Evolutionary conservation across 371 early-diverging fungal genomes (phyloP).

Genomic region (Blakeslea trispora): DNA sequence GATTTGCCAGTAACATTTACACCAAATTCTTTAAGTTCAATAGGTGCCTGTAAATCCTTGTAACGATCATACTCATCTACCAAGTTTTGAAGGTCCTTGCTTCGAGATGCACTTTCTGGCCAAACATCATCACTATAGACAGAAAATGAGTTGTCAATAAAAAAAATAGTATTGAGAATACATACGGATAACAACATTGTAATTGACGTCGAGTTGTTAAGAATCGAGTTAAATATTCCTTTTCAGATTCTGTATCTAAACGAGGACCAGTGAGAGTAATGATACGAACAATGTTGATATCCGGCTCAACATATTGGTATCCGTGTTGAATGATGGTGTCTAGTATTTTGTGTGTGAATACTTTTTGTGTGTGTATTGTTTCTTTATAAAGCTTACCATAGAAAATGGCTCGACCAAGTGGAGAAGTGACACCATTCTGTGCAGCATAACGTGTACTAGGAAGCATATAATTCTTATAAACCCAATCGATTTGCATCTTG

Average conservation of each 20-base stretch:
- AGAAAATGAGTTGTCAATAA: too few species aligned
- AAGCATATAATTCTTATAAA: conserved; percentile 31
- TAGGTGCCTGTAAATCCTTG: conserved; percentile 16
- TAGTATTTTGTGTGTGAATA: too few species aligned
- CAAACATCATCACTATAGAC: conserved; percentile 38
- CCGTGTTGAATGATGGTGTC: conserved; percentile 50
- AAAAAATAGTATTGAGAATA: not conserved
- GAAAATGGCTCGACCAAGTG: conserved; percentile 44
- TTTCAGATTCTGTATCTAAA: conserved; percentile 23
- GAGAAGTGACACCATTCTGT: conserved; percentile 23
- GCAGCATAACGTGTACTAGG: conserved; percentile 45
- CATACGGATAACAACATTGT: conserved; percentile 48
- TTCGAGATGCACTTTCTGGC: conserved; percentile 42
- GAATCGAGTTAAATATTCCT: conserved; percentile 34
- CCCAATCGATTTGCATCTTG: conserved; percentile 32
- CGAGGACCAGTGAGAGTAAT: conserved; percentile 36
- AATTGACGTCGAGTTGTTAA: conserved; percentile 35
- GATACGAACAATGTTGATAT: conserved; percentile 37
- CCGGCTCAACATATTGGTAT: conserved; percentile 40
- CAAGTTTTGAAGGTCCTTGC: conserved; percentile 26
- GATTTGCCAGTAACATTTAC: conserved; percentile 24
- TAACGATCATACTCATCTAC: conserved; percentile 28
- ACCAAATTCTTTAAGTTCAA: conserved; percentile 17
- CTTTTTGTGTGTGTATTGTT: too few species aligned
- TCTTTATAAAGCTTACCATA: too few species aligned